These are phyloP conservation scores for Xerocomus amazonicus DNA, from an alignment of 1,284 basidiomycete genomes.

Conservation along the genomic window DNA sequence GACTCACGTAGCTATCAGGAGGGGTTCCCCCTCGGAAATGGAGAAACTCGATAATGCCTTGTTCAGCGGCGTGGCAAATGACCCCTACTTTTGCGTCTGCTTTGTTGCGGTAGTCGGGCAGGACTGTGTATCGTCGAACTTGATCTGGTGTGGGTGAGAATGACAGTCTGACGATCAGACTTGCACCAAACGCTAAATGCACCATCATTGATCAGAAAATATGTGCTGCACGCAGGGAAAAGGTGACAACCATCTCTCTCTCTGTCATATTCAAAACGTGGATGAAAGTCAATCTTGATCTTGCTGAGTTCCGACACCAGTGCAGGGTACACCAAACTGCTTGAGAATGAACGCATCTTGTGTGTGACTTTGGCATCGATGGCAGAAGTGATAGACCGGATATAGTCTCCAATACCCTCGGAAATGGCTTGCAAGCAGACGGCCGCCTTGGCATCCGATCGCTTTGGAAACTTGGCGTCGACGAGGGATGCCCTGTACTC, in stretches of 20 bases:
- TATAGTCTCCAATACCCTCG: conserved; percentile 53
- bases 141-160: conserved; percentile 31
- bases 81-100: conserved; percentile 59
- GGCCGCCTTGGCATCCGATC: conserved; percentile 59
- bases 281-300: conserved; percentile 37
- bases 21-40: conserved; percentile 43
- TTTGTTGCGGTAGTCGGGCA: conserved; percentile 50
- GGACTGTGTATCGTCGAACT: conserved; percentile 42
- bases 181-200: conserved; percentile 51
- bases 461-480: conserved; percentile 54
- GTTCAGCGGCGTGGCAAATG: conserved; percentile 45
- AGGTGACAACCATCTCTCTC: conserved; percentile 46
- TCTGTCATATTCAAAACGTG: conserved; percentile 38
- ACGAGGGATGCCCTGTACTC: conserved; percentile 54
- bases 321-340: conserved; percentile 42
- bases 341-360: conserved; percentile 40
- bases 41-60: conserved; percentile 55
- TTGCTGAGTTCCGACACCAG: conserved; percentile 45
- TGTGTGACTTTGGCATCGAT: conserved; percentile 44
- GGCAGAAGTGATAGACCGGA: conserved; percentile 41
- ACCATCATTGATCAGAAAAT: not conserved
- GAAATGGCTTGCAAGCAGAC: conserved; percentile 61
- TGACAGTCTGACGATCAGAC: conserved; percentile 43
- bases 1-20: conserved; percentile 37
- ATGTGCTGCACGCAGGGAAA: not conserved